Base-by-base conservation (phyloP, 768 basidiomycete genomes). In the Rhizopogon rudus region DNA sequence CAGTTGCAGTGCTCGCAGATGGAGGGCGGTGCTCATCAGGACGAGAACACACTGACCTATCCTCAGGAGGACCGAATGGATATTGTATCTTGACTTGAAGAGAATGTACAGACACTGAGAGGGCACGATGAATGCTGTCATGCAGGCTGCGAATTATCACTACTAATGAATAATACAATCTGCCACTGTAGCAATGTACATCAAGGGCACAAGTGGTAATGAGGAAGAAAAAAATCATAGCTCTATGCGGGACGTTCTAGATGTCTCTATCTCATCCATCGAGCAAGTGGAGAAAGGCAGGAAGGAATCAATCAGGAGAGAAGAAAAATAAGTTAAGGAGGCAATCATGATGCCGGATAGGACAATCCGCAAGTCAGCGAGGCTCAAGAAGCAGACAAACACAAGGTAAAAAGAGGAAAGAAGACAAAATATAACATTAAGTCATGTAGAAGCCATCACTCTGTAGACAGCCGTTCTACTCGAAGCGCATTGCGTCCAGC, bases 401-500 rank as follows among this genome's bases (percentile, higher is more conserved):
- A 31, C n/a, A 40, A 28, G 25, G 35, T 54, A 40, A 51, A 33
- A 31, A 28, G 12, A 10, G 20, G 39, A 20, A 51, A 33, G 5
- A 51, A 35, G 10, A 51, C 42, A 5, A n/a, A 51, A 22, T 14
- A 29, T 12, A 54, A 40, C 5, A 39, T 37, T 35, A 49, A 5
- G 10, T 4, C 43, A 31, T 25, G 53, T 33, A 10, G 31, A 54
- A 54, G 10, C 31, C 10, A 44, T n/a, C 55, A 50, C 6, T 17
- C 17, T 12, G 40, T 20, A n/a, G 37, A 13, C 5, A 22, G 58
- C 25, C 61, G 28, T 58, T 55, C 6, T 59, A 52, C 7, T 57
- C 57, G 53, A 63, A 70, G 31, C 60, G 70, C 61, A 67, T 68
- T 40, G 63, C 39, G 13, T 60, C 48, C 22, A 63, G 65, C 22